Percentiles rank a stretch among this genome's conserved stretches.
These are phyloP conservation scores for Excoecaria agallocha DNA, from an alignment of 345 rosid genomes.

Conservation along the genomic window DNA sequence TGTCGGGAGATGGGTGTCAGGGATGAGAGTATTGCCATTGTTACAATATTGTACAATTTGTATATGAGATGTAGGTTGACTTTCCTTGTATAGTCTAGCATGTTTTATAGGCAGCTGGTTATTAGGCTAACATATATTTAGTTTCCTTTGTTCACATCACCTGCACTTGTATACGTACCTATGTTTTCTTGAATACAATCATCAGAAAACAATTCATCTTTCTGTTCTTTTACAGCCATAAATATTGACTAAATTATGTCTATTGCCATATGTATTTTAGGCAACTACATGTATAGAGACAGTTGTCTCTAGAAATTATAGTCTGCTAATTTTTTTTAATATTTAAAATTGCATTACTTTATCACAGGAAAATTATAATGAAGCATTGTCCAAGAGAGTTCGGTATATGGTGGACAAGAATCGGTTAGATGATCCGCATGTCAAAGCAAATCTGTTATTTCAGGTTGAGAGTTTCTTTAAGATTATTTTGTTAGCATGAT, in stretches of 20 bases:
- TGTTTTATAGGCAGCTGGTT: too few species aligned
- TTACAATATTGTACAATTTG: too few species aligned
- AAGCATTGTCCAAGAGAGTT: conserved; percentile 67
- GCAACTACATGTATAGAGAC: background rate
- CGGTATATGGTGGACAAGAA: conserved; percentile 66
- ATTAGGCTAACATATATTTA: too few species aligned
- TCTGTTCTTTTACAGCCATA: too few species aligned
- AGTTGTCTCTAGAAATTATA: background rate
- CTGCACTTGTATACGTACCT: too few species aligned
- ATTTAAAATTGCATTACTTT: background rate
- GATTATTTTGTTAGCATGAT: background rate
- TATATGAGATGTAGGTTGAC: too few species aligned
- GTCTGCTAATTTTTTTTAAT: background rate
- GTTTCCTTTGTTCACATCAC: too few species aligned
- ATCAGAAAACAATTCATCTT: too few species aligned
- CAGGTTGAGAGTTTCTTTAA: conserved; percentile 46
- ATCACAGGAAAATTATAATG: conserved; percentile 74
- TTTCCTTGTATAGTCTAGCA: too few species aligned
- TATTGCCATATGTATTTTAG: background rate
- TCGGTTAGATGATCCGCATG: conserved; percentile 89
- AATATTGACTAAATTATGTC: too few species aligned
- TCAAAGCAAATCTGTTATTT: conserved; percentile 82
- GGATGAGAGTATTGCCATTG: background rate
- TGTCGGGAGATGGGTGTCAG: too few species aligned
- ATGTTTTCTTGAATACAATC: too few species aligned